Base-by-base conservation (phyloP, 192 early-diverging fungal species). In the Diversispora eburnea region DNA sequence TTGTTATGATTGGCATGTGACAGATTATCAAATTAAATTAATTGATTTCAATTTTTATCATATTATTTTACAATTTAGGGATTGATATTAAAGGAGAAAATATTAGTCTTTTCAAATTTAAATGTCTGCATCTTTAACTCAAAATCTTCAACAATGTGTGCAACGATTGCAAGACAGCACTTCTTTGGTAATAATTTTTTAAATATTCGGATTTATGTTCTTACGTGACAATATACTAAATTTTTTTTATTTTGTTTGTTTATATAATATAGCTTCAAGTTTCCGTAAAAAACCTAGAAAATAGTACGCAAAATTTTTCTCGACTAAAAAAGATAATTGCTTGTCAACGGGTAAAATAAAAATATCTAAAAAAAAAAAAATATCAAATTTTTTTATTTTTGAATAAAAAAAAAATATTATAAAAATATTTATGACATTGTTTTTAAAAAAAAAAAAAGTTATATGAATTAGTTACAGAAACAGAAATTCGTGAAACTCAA, bases 391-490 rank as follows among this genome's bases (percentile, higher is more conserved):
- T 19, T 51, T 46, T 3, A 49, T 46, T 8, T 7, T 9, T 3
- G 46, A n/a, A 17, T 51, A 33, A 13, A 17, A 49, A 49, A 10
- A 8, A 54, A 54, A 10, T 41, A 52, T 52, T n/a, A 49, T 41
- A 42, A 43, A n/a, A 6, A 8, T 62, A 17, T 41, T 45, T 45
- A 8, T 22, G 3, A 59, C 10, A 22, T 8, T 59, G 20, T 10
- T 8, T 10, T 12, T 3, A 33, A 25, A 25, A 15, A 6, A 4
- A 42, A 43, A 19, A 66, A 66, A 33, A 68, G 67, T 12, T 54
- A n/a, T 68, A 54, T 51, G 67, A 68, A n/a, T 17, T 68, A 15
- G 67, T 68, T 10, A 68, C 67, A 10, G 67, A 68, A 7, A n/a
- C 47, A 13, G 67, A 68, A 33, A 68, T 68, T 52, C 13, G 49